These are phyloP conservation scores for Podosphaera xanthii DNA, from an alignment of 2,329 filamentous ascomycete species.

Conservation along the genomic window DNA sequence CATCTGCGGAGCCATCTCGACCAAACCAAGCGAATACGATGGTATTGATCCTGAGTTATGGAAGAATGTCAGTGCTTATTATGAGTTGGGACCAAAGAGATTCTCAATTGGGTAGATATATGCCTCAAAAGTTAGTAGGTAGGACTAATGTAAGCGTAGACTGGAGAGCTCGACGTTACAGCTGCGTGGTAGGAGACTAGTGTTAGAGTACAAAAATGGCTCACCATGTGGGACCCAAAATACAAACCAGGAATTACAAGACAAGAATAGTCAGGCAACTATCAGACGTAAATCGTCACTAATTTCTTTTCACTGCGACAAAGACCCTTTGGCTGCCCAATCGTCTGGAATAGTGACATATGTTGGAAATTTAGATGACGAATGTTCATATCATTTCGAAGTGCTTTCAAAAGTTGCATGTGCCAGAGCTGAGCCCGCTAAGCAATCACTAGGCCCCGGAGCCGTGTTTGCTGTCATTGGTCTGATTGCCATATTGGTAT, in stretches of 20 bases:
- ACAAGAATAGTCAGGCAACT: conserved; percentile 11
- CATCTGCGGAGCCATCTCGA: conserved; percentile 55
- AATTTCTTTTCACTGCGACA: conserved; percentile 84
- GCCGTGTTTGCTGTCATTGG: conserved; percentile 76
- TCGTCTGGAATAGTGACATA: conserved; percentile 47
- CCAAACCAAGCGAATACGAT: conserved; percentile 35
- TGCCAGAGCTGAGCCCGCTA: conserved; percentile 40
- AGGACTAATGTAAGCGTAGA: conserved; percentile 18
- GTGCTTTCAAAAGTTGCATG: conserved; percentile 71
- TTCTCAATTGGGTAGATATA: conserved; percentile 50
- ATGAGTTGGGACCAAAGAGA: conserved; percentile 37
- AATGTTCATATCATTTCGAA: conserved; percentile 92
- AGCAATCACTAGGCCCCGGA: conserved; percentile 46
- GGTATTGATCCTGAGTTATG: conserved; percentile 39
- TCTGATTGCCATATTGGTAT: conserved; percentile 55
- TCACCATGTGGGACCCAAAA: conserved; percentile 43
- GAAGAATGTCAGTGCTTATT: conserved; percentile 62
- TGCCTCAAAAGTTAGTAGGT: not conserved
- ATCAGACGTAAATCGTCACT: conserved; percentile 49
- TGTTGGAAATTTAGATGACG: conserved; percentile 60
- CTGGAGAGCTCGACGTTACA: conserved; percentile 30
- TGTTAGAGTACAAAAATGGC: conserved; percentile 55
- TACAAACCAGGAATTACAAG: conserved; percentile 9
- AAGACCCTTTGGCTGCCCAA: conserved; percentile 44
- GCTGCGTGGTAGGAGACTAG: conserved; percentile 47